A percentile compares a stretch with the other conserved stretches of the same genome.
Evolutionary conservation across 169 alveolate genomes (phyloP).

Genomic region (Cryptosporidium baileyi): DNA sequence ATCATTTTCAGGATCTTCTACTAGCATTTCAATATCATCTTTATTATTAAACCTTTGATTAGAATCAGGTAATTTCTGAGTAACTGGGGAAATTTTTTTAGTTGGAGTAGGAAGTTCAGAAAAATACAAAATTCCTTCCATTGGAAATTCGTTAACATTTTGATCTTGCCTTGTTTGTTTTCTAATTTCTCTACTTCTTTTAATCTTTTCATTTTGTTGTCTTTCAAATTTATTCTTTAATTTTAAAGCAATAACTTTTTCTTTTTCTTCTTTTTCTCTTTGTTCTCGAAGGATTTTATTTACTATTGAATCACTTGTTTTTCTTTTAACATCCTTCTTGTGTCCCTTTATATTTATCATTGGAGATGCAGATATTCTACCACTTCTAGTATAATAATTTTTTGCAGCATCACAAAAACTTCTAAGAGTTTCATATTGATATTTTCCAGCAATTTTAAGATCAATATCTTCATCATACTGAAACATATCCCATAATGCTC

Average conservation of each 20-base stretch:
- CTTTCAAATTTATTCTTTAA: background rate
- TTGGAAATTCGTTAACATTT: constrained; percentile 2
- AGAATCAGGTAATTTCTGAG: background rate
- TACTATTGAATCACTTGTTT: background rate
- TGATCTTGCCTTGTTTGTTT: background rate
- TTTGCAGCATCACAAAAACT: constrained; percentile 70
- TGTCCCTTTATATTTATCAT: constrained; percentile 19
- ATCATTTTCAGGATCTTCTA: background rate
- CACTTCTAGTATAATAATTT: constrained; percentile 49
- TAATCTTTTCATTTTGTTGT: background rate
- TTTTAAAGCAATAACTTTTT: background rate
- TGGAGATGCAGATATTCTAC: constrained; percentile 53
- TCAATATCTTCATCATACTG: constrained; percentile 63
- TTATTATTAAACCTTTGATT: background rate
- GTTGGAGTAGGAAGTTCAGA: background rate
- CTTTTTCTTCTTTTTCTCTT: background rate
- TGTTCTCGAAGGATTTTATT: constrained; percentile 12
- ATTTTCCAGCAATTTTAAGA: constrained; percentile 40
- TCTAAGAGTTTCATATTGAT: constrained; percentile 62
- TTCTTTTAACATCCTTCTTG: background rate
- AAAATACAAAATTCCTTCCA: constrained; percentile 4
- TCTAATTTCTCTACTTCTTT: background rate
- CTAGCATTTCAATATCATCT: background rate
- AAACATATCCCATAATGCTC: constrained; percentile 70
- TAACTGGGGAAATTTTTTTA: background rate